A percentile compares a stretch with the other conserved stretches of the same genome.
Conservation (phyloP, 805 yeast genomes). For the Brettanomyces bruxellensis region DNA sequence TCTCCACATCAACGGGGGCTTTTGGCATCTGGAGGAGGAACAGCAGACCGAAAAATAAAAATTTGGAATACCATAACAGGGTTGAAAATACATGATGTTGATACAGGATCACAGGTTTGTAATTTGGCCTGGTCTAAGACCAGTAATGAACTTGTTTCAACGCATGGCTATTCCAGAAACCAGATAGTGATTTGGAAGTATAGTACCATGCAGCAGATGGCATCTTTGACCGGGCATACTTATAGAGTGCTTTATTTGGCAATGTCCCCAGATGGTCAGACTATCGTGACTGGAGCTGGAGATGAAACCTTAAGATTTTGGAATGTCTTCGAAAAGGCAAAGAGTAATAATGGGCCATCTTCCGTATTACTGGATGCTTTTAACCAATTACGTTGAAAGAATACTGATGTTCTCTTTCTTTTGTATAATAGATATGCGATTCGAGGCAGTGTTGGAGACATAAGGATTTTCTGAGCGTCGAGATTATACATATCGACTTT, state of each 20-base stretch:
- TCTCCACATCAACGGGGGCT: constrained; percentile 94
- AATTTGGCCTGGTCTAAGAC: constrained; percentile 89
- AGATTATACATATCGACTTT: too few relatives aligned
- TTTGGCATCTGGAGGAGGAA: constrained; percentile 94
- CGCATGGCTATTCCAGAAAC: constrained; percentile 89
- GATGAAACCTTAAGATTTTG: constrained; percentile 94
- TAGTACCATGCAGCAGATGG: constrained; percentile 86
- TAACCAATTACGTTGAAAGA: constrained; percentile 51
- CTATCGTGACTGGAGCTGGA: constrained; percentile 97
- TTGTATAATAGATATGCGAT: too few relatives aligned
- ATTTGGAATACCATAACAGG: constrained; percentile 90
- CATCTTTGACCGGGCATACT: constrained; percentile 90
- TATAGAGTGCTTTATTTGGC: constrained; percentile 84
- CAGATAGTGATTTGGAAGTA: constrained; percentile 93
- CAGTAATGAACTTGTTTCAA: constrained; percentile 85
- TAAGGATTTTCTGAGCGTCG: too few relatives aligned
- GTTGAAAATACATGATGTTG: constrained; percentile 62
- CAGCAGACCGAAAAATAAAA: constrained; percentile 83
- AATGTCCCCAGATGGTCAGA: constrained; percentile 91
- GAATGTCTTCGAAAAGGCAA: constrained; percentile 83
- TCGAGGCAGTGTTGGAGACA: too few relatives aligned
- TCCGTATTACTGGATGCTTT: constrained; percentile 67
- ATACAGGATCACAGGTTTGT: constrained; percentile 95
- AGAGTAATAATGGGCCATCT: constrained; percentile 46
- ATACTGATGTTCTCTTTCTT: not conserved